phyloP scores from a whole-genome alignment of 208 protist species.

The Trichomonas vaginalis region DNA sequence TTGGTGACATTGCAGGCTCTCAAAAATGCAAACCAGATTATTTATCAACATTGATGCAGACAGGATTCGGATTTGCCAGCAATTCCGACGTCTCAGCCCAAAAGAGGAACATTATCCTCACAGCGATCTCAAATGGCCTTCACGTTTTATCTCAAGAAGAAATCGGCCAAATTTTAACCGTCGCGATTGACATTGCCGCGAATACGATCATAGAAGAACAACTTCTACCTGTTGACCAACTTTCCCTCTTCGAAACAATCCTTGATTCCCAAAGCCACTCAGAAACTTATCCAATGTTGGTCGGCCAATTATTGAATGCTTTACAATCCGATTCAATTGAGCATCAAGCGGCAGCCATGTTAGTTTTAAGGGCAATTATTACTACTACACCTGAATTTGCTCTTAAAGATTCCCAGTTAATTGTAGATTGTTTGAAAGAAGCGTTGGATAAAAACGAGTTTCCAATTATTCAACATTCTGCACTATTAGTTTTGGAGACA shows the following conservation, averaged over 20 bases:
- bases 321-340: not conserved
- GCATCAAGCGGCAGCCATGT: not conserved
- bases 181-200: not conserved
- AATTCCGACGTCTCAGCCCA: not conserved
- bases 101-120: not conserved
- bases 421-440: not conserved
- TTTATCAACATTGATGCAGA: not conserved
- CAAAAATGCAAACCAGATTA: not conserved
- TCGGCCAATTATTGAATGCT: not conserved
- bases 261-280: not conserved
- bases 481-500: not conserved
- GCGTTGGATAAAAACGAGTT: not conserved
- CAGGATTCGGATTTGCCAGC: not conserved
- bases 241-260: not conserved
- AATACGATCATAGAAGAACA: not conserved
- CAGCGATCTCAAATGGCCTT: not conserved
- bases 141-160: not conserved
- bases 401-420: not conserved
- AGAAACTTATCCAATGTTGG: not conserved
- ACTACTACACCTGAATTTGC: not conserved
- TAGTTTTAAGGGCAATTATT: not conserved
- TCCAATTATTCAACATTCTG: not conserved
- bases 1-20: not conserved
- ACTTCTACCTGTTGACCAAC: not conserved
- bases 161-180: not conserved